These are phyloP conservation scores for Pyrenula massariospora DNA, from an alignment of 495 filamentous ascomycete species.

Conservation along the genomic window DNA sequence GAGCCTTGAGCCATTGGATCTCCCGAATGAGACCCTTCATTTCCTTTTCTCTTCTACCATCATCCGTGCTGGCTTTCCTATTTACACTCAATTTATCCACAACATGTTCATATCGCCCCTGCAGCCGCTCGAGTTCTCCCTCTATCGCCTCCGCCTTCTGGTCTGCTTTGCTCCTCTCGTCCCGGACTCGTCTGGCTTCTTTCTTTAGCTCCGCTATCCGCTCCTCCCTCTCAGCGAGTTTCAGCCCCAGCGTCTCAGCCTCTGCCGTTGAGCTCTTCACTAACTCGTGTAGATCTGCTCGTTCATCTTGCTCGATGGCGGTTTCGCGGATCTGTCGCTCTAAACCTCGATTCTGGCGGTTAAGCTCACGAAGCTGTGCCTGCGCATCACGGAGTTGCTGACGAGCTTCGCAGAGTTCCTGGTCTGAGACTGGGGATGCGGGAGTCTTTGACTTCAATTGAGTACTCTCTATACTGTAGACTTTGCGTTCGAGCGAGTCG, in stretches of 20 bases:
- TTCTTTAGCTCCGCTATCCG: constrained; percentile 43
- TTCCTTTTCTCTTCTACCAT: constrained; percentile 64
- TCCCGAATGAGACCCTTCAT: constrained; percentile 74
- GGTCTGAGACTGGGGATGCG: constrained; percentile 41
- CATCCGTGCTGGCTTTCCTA: constrained; percentile 14
- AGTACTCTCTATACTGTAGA: constrained; percentile 40
- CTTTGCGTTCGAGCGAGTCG: constrained; percentile 40
- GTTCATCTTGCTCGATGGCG: constrained; percentile 43
- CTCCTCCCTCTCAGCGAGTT: constrained; percentile 39
- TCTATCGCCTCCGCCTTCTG: constrained; percentile 33
- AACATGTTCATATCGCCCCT: constrained; percentile 39
- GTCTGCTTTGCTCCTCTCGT: constrained; percentile 41
- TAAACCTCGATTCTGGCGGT: constrained; percentile 34
- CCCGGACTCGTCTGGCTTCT: constrained; percentile 43
- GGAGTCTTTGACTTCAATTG: constrained; percentile 28
- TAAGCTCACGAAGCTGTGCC: constrained; percentile 45
- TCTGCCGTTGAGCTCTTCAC: constrained; percentile 57
- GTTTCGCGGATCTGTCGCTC: constrained; percentile 22
- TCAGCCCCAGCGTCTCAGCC: constrained; percentile 49
- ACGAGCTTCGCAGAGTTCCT: constrained; percentile 49
- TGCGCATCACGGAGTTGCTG: constrained; percentile 52
- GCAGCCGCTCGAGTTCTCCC: constrained; percentile 41
- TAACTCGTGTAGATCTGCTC: constrained; percentile 52
- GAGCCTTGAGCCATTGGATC: constrained; percentile 76
- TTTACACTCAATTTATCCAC: constrained; percentile 29